phyloP scores from a whole-genome alignment of 2,329 filamentous ascomycete species.

The Oidium heveae region DNA sequence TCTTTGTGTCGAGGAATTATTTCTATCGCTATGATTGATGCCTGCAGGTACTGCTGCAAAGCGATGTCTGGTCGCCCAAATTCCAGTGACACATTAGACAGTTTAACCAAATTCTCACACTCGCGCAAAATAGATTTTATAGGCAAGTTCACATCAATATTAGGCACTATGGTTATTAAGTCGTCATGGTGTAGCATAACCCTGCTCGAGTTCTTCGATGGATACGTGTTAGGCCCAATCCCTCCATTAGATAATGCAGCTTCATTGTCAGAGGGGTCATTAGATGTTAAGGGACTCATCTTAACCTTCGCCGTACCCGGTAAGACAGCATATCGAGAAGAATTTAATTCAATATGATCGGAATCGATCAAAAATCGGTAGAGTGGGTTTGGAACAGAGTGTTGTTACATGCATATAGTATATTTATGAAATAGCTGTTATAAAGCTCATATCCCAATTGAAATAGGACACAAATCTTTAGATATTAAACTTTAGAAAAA shows the following conservation, averaged over 20 bases:
- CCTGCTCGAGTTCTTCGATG: slow-evolving; percentile 7
- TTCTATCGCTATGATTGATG: slow-evolving; percentile 54
- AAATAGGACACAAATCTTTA: too few species aligned
- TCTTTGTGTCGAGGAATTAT: slow-evolving; percentile 54
- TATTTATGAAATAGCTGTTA: too few species aligned
- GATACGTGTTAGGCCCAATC: neutral
- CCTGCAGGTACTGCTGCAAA: slow-evolving; percentile 62
- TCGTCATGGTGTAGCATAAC: slow-evolving; percentile 19
- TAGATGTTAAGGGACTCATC: slow-evolving; percentile 13
- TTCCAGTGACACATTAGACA: slow-evolving; percentile 34
- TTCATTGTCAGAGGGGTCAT: slow-evolving; percentile 7
- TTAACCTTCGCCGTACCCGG: neutral
- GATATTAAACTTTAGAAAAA: too few species aligned
- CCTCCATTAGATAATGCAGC: slow-evolving; percentile 8
- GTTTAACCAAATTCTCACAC: slow-evolving; percentile 27
- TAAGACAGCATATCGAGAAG: slow-evolving; percentile 6
- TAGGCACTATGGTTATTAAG: slow-evolving; percentile 16
- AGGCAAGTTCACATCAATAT: slow-evolving; percentile 16
- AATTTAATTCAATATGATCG: neutral
- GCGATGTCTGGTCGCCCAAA: slow-evolving; percentile 48
- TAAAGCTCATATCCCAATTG: too few species aligned
- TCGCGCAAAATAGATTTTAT: slow-evolving; percentile 27
- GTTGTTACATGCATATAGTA: too few species aligned
- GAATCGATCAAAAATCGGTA: too few species aligned
- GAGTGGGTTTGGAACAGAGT: too few species aligned